Base-by-base conservation (phyloP, 768 basidiomycete genomes). In the Naganishia onofrii region DNA sequence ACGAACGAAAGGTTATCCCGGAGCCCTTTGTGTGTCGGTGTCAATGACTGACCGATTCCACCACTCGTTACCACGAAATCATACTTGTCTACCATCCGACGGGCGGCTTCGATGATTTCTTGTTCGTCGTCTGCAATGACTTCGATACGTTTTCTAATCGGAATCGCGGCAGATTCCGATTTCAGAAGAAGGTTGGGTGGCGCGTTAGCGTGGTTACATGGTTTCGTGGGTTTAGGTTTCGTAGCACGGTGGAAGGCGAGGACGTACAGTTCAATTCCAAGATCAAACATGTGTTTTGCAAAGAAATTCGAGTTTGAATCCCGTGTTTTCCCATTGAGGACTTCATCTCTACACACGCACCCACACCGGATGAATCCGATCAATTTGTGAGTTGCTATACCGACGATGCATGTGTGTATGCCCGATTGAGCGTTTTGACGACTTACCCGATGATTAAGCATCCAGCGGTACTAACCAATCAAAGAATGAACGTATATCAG, bases 11-110 rank as follows among this genome's bases (percentile, higher is more conserved):
- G n/a, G n/a, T n/a, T n/a, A n/a, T n/a, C n/a, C n/a, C n/a, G n/a
- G n/a, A n/a, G n/a, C n/a, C n/a, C n/a, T n/a, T n/a, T n/a, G n/a
- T n/a, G n/a, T n/a, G n/a, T n/a, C n/a, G n/a, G n/a, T n/a, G n/a
- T n/a, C 12, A 12, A n/a, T 3, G 21, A 78, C 85, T 68, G 72
- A 90, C 91, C 92, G 67, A 96, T 92, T 0, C 94, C 93, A 0
- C 94, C 93, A 15, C 88, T 89, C 0, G 92, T 94, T 66, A 97
- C 85, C 32, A 96, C 93, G 74, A 93, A 88, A 79, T 96, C 94
- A 79, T 93, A 94, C 55, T 85, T 86, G 44, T 84, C 81, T 46
- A 89, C 88, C 85, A 98, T 87, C 23, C 92, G 84, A 71, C 87
- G 84, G 42, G 90, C 91, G 7, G 94, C 93, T 77, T 95, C 91